Evolutionary conservation across 108 stramenopile genomes (phyloP).

Genomic region (Nitzschia sp.): DNA sequence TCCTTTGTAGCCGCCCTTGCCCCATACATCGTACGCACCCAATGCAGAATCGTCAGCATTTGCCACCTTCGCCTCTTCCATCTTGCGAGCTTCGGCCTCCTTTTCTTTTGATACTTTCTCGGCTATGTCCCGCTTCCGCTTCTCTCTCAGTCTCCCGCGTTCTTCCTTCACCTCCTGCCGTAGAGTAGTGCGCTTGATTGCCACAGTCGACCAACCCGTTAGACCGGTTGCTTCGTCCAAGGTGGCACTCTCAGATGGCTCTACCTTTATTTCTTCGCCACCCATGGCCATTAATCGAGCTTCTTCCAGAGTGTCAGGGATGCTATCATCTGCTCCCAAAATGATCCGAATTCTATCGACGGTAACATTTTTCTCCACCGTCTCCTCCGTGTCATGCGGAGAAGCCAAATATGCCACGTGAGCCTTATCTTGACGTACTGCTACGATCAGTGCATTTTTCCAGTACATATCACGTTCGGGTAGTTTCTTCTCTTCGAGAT

Average conservation of each 20-base stretch:
- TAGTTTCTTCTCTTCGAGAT: slow-evolving; percentile 48
- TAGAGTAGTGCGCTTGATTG: slow-evolving; percentile 65
- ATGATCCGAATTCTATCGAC: slow-evolving; percentile 63
- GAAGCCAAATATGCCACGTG: slow-evolving; percentile 70
- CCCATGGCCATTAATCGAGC: slow-evolving; percentile 70
- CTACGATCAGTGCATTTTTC: slow-evolving; percentile 64
- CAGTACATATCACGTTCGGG: slow-evolving; percentile 49
- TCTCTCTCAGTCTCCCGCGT: slow-evolving; percentile 45
- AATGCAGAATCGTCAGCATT: slow-evolving; percentile 86
- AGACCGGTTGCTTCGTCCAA: slow-evolving; percentile 80
- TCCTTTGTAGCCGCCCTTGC: slow-evolving; percentile 70
- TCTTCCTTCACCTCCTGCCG: slow-evolving; percentile 68
- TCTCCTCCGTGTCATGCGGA: slow-evolving; percentile 65
- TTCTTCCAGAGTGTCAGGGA: slow-evolving; percentile 80
- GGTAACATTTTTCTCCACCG: slow-evolving; percentile 62
- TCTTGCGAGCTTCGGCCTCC: slow-evolving; percentile 51
- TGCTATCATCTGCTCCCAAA: slow-evolving; percentile 60
- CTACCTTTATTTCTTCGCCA: slow-evolving; percentile 62
- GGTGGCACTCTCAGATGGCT: slow-evolving; percentile 1
- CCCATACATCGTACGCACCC: slow-evolving; percentile 84
- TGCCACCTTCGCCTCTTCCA: slow-evolving; percentile 81
- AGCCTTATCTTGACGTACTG: slow-evolving; percentile 28
- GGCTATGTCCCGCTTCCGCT: slow-evolving; percentile 38
- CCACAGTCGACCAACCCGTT: slow-evolving; percentile 67
- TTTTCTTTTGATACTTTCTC: slow-evolving; percentile 48